These are phyloP conservation scores for Magnaporthiopsis rhizophila DNA, from an alignment of 2,329 filamentous ascomycete species.

Conservation along the genomic window DNA sequence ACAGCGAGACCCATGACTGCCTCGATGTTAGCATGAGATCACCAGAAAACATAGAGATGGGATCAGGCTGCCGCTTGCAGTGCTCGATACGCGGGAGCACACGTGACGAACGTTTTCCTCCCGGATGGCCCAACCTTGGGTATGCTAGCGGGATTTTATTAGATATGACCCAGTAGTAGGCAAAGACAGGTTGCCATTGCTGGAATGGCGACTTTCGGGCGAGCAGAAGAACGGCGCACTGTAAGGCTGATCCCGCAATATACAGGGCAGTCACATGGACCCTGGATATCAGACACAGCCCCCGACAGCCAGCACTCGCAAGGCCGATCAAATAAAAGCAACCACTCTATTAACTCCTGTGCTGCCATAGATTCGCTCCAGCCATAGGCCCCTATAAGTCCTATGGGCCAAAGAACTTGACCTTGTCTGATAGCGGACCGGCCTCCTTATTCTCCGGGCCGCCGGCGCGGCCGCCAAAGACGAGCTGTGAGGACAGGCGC, in stretches of 20 bases:
- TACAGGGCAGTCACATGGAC: neutral
- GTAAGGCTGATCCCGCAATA: neutral
- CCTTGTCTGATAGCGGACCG: neutral
- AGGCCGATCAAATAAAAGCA: neutral
- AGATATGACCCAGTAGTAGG: too few relatives aligned
- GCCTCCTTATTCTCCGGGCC: neutral
- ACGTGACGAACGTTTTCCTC: neutral
- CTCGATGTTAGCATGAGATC: neutral
- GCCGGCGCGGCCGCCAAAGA: slow-evolving; percentile 43
- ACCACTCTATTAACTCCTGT: neutral
- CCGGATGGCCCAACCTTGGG: neutral
- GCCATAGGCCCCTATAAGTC: neutral
- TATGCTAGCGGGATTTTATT: neutral
- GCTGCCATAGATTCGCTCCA: neutral
- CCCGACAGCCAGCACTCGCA: neutral
- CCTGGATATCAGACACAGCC: neutral
- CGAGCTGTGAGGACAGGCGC: slow-evolving; percentile 53
- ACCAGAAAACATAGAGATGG: neutral
- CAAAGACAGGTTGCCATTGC: too few relatives aligned
- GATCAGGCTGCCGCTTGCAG: neutral
- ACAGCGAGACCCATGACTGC: neutral
- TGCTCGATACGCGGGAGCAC: neutral
- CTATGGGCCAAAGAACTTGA: slow-evolving; percentile 1
- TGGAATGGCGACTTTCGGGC: too few relatives aligned
- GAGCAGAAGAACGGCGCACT: too few relatives aligned